Base-by-base conservation (phyloP, 2,329 filamentous ascomycete species). In the Cryphonectria parasitica region DNA sequence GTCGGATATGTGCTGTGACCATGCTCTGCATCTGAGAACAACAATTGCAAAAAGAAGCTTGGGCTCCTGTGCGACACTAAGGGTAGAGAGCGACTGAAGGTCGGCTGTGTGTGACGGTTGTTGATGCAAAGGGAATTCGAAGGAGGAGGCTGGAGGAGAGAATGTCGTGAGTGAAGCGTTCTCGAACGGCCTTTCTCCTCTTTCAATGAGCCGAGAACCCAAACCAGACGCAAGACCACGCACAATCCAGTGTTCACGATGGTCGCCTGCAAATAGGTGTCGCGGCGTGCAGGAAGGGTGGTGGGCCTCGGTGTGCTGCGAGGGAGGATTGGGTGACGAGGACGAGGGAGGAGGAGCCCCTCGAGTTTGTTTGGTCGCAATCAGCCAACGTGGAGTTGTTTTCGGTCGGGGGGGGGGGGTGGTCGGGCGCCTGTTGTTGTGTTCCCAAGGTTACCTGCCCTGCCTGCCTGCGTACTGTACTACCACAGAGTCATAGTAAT, bases 21-120 rank as follows among this genome's bases (percentile, higher is more conserved):
- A 68, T 70, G 49, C 65, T 71, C 60, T 60, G 66, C 49, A 64
- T 62, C 41, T 60, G 28, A 58, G 61, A 66, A 6, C 43, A 62
- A 54, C 63, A 61, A 62, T 31, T 15, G 19, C 15, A 13, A 8
- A 58, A 31, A 31, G 17, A 19, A 28, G 28, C 25, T 10, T 28
- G 54, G 28, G 54, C 45, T 19, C 22, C 28, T 31, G 15, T 31
- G 25, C 25, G 54, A 58, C 66, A 71, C 69, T 6, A 64, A 11
- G 6, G 39, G n/a, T 3, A 58, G 61, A 63, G 28, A 66, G 61
- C 45, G 34, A 22, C 49, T 25, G 66, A 62, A 52, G 43, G 49
- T 43, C n/a, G 61, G n/a, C 7, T 36, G 39, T n/a, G 61, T n/a
- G 34, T 8, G 61, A 36, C 39, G 13, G 61, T 64, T n/a, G 39